Conservation (phyloP, 2,329 filamentous ascomycete species). For the Biscogniauxia sp. region DNA sequence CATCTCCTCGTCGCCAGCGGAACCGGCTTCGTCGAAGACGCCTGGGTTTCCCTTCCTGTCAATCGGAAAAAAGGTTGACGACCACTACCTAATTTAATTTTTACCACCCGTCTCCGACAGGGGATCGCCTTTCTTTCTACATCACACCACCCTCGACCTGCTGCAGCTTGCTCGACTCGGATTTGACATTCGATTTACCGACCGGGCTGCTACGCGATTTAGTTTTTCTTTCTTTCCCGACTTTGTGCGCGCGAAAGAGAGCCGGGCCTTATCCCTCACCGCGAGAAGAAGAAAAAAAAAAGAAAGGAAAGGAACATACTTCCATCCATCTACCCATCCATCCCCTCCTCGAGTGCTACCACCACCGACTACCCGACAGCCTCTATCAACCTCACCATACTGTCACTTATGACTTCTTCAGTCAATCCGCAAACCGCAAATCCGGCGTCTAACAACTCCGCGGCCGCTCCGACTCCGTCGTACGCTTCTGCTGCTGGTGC, state of each 20-base stretch:
- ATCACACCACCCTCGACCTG: conserved; percentile 5
- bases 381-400: conserved; percentile 29
- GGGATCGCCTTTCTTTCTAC: conserved; percentile 22
- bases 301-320: no score
- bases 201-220: conserved; percentile 12
- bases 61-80: conserved; percentile 13
- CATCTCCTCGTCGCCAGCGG: not conserved
- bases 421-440: conserved; percentile 52
- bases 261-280: conserved; percentile 5
- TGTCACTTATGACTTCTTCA: conserved; percentile 60
- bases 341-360: conserved; percentile 3
- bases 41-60: conserved; percentile 15
- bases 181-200: conserved; percentile 31
- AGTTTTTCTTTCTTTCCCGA: conserved; percentile 23
- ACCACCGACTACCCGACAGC: conserved; percentile 10
- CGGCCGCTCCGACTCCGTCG: conserved; percentile 57
- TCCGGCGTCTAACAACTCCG: conserved; percentile 55
- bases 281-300: conserved; percentile 2
- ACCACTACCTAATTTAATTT: conserved; percentile 22
- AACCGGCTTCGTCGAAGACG: conserved; percentile 1
- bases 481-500: conserved; percentile 67
- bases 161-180: conserved; percentile 16
- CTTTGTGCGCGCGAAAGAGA: conserved; percentile 22
- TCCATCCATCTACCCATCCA: no score
- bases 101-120: conserved; percentile 6